Conservation (phyloP, 352 stramenopile genomes). For the Blastocystis sp. region DNA sequence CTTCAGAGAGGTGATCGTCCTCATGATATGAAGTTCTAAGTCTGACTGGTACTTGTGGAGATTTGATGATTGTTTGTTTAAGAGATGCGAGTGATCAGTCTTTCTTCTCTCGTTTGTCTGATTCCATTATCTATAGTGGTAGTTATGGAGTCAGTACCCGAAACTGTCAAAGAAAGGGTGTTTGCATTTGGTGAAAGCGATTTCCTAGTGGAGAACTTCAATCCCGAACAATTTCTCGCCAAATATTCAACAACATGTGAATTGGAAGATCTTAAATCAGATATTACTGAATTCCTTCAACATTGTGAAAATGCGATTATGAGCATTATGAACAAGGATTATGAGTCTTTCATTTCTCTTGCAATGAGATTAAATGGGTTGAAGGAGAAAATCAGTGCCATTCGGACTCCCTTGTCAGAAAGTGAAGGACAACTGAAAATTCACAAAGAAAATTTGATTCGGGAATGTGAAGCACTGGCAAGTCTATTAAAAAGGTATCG, state of each 20-base stretch:
- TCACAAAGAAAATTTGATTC: slow-evolving; percentile 29
- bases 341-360: slow-evolving; percentile 52
- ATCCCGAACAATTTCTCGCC: slow-evolving; percentile 51
- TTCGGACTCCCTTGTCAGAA: background rate
- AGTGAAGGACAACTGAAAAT: slow-evolving; percentile 24
- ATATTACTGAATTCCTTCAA: slow-evolving; percentile 21
- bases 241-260: slow-evolving; percentile 23
- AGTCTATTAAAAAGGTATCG: background rate
- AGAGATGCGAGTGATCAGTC: background rate
- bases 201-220: slow-evolving; percentile 58
- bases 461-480: background rate
- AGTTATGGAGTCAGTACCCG: background rate
- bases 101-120: background rate
- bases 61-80: slow-evolving; percentile 29
- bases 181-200: slow-evolving; percentile 52
- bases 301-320: slow-evolving; percentile 48
- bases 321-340: slow-evolving; percentile 58
- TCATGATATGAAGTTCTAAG: slow-evolving; percentile 99
- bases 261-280: slow-evolving; percentile 33
- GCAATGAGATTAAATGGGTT: slow-evolving; percentile 40
- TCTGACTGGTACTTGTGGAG: slow-evolving; percentile 16
- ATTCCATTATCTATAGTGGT: background rate
- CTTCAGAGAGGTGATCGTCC: slow-evolving; percentile 90
- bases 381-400: slow-evolving; percentile 26
- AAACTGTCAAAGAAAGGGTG: slow-evolving; percentile 43